These are phyloP conservation scores for Pyricularia sp. DNA, from an alignment of 2,329 filamentous ascomycete species.

Conservation along the genomic window DNA sequence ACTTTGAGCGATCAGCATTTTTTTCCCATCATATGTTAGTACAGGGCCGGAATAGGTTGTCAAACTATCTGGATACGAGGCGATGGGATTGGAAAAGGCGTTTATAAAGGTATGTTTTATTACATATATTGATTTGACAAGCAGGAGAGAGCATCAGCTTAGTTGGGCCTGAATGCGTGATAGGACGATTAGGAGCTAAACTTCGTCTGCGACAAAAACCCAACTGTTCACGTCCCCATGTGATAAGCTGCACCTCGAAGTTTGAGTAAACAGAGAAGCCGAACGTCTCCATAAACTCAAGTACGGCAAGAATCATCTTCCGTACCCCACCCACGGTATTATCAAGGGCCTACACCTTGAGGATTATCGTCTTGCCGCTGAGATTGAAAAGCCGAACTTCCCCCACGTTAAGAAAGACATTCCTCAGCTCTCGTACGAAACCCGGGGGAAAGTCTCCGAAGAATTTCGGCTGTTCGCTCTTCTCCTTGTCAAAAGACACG, in stretches of 20 bases:
- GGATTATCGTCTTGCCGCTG: neutral
- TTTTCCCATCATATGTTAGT: too few relatives aligned
- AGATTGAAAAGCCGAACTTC: neutral
- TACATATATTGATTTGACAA: too few relatives aligned
- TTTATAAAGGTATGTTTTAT: too few relatives aligned
- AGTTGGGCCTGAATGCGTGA: too few relatives aligned
- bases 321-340: neutral
- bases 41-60: too few relatives aligned
- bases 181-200: neutral
- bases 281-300: neutral
- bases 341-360: neutral
- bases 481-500: neutral
- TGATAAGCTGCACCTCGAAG: neutral
- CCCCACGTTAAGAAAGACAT: neutral
- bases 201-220: neutral
- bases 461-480: neutral
- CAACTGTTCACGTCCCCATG: neutral
- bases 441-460: neutral
- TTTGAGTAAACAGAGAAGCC: neutral
- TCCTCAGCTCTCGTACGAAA: neutral
- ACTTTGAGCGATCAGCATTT: too few relatives aligned
- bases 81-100: too few relatives aligned
- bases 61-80: too few relatives aligned
- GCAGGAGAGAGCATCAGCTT: too few relatives aligned
- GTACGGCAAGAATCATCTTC: neutral